Evolutionary conservation across 2,329 filamentous ascomycete species (phyloP), one percentile per base, ranked within the genome.

Genomic region (Drechslerella dactyloides): DNA sequence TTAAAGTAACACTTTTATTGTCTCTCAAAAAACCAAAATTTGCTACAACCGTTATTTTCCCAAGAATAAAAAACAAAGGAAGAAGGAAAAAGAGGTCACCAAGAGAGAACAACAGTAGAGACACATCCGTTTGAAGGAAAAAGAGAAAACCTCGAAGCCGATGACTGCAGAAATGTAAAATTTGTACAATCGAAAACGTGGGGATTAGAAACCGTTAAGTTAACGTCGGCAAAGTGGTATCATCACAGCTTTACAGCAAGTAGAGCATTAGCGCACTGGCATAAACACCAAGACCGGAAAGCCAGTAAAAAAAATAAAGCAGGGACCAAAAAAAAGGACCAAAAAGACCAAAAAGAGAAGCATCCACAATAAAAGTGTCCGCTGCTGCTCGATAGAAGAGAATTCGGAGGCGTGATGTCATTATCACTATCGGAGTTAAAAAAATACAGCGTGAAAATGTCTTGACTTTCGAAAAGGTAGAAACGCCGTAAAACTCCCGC

Each of bases 401-500:
- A 21, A 48, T 19, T 21, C 19, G 44, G 3, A 48, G 44, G 5
- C 17, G 44, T 48, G 44, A 63, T 51, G 53, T 37, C 53, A 70
- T 70, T 70, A 70, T 70, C 48, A 62, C 66, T 59, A 62, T 53
- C 54, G 46, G 58, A 46, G 46, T 63, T 54, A 54, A 24, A 62
- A 63, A 59, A 50, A 42, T 63, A 63, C 57, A 58, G 57, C 21
- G 30, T 10, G 27, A 64, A 48, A 59, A n/a, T 42, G 44, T 55
- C 58, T 23, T 6, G 44, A 70, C 58, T 40, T 56, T n/a, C 3
- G 27, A 44, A 60, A 68, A 35, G 50, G 35, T 27, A 51, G 13
- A 59, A 57, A 70, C 66, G 59, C 66, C 66, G 44, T 50, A 10
- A 42, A 70, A 70, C 66, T 70, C 66, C 66, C 66, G 66, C 66